Base-by-base conservation (phyloP, 2,329 filamentous ascomycete genomes). In the Scopulariopsis brevicaulis region DNA sequence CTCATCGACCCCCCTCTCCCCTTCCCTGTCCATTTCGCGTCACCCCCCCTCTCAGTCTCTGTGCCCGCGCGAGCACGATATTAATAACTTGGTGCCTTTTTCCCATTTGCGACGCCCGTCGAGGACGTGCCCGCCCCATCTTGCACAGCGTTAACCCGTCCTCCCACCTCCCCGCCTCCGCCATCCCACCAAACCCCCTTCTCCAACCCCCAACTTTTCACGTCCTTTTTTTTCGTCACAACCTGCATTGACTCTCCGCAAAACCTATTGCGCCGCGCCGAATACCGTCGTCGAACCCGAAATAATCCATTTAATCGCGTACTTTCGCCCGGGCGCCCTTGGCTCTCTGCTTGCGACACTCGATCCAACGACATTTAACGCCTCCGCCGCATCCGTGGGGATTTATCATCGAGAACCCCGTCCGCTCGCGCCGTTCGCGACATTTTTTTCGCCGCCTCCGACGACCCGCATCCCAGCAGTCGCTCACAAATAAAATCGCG, bases 161-260 rank as follows among this genome's bases (percentile, higher is more conserved):
- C 43, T 56, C 55, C 55, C 54, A 46, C 54, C 54, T 48, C 43
- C 43, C 18, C 46, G 12, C 46, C n/a, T 24, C 46, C 11, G 18
- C 46, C 46, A 50, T 56, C 55, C 55, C 46, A 57, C 55, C 46
- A 53, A 57, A 53, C 37, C 34, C 34, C 55, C 50, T 40, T 53
- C 55, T 57, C 55, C 56, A 58, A 54, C 56, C 56, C 51, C 56
- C 56, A 54, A 58, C 56, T 37, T 54, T 48, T 48, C 51, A 28
- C 52, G 43, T 15, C 32, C 37, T 58, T 54, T 58, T 37, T 20
- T 34, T 54, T 43, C 37, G 52, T 51, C 46, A 54, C 56, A 2
- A 40, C 56, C 51, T 54, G 56, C 51, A 54, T 54, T 54, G 48
- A n/a, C 52, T 43, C 56, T 25, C 35, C 37, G 35, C 56, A 50